Evolutionary conservation across 108 stramenopile species (phyloP).

Genomic region (Nitzschia palea): DNA sequence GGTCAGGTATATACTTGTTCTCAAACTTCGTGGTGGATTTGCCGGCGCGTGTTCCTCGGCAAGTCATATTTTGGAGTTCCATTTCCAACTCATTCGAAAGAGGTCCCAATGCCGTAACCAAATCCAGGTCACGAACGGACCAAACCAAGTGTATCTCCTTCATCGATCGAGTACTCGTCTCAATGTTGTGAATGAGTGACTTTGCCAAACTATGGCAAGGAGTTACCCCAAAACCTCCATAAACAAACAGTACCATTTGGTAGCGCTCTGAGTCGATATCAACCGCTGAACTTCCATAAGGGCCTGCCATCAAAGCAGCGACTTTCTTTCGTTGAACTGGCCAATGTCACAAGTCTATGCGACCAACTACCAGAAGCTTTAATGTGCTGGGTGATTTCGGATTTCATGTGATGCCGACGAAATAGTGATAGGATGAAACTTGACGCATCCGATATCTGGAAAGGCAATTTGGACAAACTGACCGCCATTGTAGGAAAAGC

Average conservation of each 20-base stretch:
- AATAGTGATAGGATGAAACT: slow-evolving; percentile 49
- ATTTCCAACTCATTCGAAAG: background rate
- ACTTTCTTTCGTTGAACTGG: slow-evolving; percentile 16
- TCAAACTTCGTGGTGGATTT: too few relatives aligned
- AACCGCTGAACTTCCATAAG: slow-evolving; percentile 41
- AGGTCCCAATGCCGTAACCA: slow-evolving; percentile 4
- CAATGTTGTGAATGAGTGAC: slow-evolving; percentile 29
- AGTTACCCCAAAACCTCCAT: slow-evolving; percentile 59
- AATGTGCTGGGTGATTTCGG: slow-evolving; percentile 40
- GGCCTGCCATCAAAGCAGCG: slow-evolving; percentile 43
- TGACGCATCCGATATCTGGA: slow-evolving; percentile 19
- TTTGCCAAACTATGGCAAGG: slow-evolving; percentile 10
- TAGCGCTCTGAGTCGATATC: slow-evolving; percentile 39
- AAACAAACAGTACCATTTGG: slow-evolving; percentile 41
- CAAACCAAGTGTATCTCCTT: slow-evolving; percentile 44
- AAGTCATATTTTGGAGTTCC: background rate
- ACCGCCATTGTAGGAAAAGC: slow-evolving; percentile 50
- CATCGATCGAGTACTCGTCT: slow-evolving; percentile 20
- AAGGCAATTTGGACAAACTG: slow-evolving; percentile 48
- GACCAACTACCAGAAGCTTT: slow-evolving; percentile 50
- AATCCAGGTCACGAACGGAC: slow-evolving; percentile 27
- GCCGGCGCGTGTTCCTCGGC: too few relatives aligned
- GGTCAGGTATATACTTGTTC: slow-evolving; percentile 34
- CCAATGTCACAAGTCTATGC: slow-evolving; percentile 27
- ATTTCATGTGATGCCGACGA: slow-evolving; percentile 30